Percentiles rank a stretch among this genome's conserved stretches.
phyloP scores from a whole-genome alignment of 768 basidiomycete genomes.

The Lyophyllum semitale region DNA sequence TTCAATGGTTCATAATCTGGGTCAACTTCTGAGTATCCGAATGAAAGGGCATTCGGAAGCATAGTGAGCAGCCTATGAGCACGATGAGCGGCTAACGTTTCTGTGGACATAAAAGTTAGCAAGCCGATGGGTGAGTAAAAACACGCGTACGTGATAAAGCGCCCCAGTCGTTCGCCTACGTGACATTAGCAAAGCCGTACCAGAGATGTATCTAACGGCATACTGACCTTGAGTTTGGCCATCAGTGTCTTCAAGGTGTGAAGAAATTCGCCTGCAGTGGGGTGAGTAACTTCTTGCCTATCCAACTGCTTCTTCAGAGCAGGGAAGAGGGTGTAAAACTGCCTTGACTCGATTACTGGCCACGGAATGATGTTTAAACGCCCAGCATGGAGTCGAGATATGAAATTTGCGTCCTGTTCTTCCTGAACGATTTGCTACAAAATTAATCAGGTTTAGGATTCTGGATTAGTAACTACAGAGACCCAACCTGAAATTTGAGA shows the following conservation, averaged over 20 bases:
- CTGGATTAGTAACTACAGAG: background rate
- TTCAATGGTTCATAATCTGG: conserved; percentile 52
- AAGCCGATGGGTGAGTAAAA: background rate
- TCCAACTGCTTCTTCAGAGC: conserved; percentile 49
- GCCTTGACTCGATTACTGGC: conserved; percentile 65
- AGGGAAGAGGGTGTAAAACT: conserved; percentile 60
- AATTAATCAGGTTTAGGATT: background rate
- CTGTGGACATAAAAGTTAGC: conserved; percentile 23
- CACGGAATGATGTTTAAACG: conserved; percentile 61
- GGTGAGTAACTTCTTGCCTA: conserved; percentile 49
- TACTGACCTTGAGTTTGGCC: conserved; percentile 62
- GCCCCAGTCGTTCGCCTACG: conserved; percentile 65
- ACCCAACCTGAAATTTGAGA: background rate
- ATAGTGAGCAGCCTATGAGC: conserved; percentile 41
- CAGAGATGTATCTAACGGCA: background rate
- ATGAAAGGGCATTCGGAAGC: conserved; percentile 48
- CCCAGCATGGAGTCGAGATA: conserved; percentile 58
- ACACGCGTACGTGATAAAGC: conserved; percentile 54
- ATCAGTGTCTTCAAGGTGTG: conserved; percentile 62
- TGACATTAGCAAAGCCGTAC: background rate
- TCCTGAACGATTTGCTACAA: conserved; percentile 57
- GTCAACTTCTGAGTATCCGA: conserved; percentile 46
- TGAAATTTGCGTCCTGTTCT: conserved; percentile 64
- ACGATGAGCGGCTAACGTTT: conserved; percentile 51
- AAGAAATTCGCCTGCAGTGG: conserved; percentile 54